phyloP scores from a whole-genome alignment of 2,329 filamentous ascomycete species.

The Clonostachys chloroleuca region DNA sequence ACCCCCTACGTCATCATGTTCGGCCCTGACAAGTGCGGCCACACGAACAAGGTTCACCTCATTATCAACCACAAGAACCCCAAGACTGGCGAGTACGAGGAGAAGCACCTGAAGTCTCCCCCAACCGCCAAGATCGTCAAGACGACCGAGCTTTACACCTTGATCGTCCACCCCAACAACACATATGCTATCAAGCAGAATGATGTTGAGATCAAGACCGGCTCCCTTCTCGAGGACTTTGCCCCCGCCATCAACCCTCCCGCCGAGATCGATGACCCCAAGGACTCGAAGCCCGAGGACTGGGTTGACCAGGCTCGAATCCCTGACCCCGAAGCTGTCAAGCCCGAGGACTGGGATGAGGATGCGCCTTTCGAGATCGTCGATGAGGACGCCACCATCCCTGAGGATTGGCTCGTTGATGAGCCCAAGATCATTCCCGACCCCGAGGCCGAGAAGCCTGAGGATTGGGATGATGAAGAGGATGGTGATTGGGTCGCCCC shows the following conservation, averaged over 20 bases:
- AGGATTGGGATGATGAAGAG: conserved; percentile 99
- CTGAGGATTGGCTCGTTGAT: conserved; percentile 92
- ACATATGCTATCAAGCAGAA: conserved; percentile 91
- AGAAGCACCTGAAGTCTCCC: conserved; percentile 91
- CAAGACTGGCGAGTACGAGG: conserved; percentile 98
- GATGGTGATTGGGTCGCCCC: conserved; percentile 96
- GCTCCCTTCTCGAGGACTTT: conserved; percentile 92
- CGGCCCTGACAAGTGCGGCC: conserved; percentile 97
- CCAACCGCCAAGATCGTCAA: conserved; percentile 86
- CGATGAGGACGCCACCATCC: conserved; percentile 85
- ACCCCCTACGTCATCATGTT: conserved; percentile 99
- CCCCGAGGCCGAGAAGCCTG: conserved; percentile 93
- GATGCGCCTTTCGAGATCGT: conserved; percentile 95
- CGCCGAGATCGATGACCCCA: conserved; percentile 90
- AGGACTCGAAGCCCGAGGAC: conserved; percentile 89
- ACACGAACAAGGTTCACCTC: conserved; percentile 97
- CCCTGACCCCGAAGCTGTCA: conserved; percentile 84
- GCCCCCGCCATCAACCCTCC: conserved; percentile 86
- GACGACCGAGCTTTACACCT: conserved; percentile 90
- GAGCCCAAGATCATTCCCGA: conserved; percentile 82
- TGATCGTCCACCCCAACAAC: conserved; percentile 96
- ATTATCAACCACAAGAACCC: conserved; percentile 99
- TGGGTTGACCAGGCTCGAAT: conserved; percentile 96
- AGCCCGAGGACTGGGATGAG: conserved; percentile 99
- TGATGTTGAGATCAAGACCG: conserved; percentile 81